Evolutionary conservation across 2,329 filamentous ascomycete genomes (phyloP).

Genomic region (Aulographum hederae): DNA sequence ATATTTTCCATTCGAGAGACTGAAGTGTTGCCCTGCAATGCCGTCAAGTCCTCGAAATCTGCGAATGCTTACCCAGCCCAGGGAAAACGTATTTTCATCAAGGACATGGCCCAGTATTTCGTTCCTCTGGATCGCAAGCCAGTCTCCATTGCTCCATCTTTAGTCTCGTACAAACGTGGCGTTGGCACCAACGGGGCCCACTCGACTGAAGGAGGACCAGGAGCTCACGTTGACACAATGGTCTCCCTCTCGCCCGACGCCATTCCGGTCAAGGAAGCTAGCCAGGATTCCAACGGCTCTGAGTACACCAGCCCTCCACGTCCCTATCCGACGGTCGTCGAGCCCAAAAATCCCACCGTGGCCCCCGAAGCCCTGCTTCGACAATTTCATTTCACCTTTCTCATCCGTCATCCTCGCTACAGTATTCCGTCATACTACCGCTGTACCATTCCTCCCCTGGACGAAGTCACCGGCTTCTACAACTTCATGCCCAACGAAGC

Average conservation of each 20-base stretch:
- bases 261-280: slow-evolving; percentile 12
- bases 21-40: no score
- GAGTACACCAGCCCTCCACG: slow-evolving; percentile 24
- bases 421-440: slow-evolving; percentile 89
- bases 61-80: slow-evolving; percentile 33
- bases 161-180: slow-evolving; percentile 39
- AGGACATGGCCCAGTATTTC: slow-evolving; percentile 91
- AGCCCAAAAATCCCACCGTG: slow-evolving; percentile 67
- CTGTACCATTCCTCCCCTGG: slow-evolving; percentile 78
- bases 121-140: slow-evolving; percentile 54
- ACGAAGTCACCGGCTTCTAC: slow-evolving; percentile 65
- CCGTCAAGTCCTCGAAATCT: no score
- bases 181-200: slow-evolving; percentile 30
- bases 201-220: background rate
- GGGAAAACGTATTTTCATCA: slow-evolving; percentile 92
- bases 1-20: background rate
- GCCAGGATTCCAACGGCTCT: slow-evolving; percentile 10
- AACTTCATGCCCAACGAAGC: slow-evolving; percentile 77
- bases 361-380: slow-evolving; percentile 56
- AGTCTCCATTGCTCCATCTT: slow-evolving; percentile 60
- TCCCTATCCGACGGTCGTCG: slow-evolving; percentile 38
- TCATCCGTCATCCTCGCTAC: slow-evolving; percentile 87
- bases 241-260: background rate
- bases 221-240: background rate
- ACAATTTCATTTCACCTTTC: slow-evolving; percentile 84